phyloP scores from a whole-genome alignment of 148 eudicot genomes.

The Silene uniflora region DNA sequence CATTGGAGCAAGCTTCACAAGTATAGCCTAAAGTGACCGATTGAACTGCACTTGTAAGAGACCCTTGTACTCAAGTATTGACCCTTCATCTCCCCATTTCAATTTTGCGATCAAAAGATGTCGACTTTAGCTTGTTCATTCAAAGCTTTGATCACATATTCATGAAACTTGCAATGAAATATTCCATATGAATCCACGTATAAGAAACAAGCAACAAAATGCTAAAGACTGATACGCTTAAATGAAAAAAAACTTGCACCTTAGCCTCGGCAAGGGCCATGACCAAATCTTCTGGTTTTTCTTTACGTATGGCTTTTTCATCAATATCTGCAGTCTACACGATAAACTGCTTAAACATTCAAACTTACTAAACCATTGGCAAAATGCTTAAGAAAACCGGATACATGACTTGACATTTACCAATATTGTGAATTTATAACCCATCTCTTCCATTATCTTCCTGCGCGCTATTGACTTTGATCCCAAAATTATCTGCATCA shows the following conservation, averaged over 20 bases:
- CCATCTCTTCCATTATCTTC: conserved; percentile 76
- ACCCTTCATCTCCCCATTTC: not conserved
- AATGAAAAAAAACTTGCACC: conserved; percentile 34
- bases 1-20: not conserved
- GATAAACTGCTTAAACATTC: conserved; percentile 9
- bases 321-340: conserved; percentile 81
- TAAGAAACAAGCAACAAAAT: not conserved
- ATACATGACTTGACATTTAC: conserved; percentile 33
- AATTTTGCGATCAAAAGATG: not conserved
- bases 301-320: conserved; percentile 78
- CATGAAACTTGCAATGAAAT: not conserved
- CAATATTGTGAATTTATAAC: conserved; percentile 69
- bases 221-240: not conserved
- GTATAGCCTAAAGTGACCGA: not conserved
- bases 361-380: not conserved
- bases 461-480: conserved; percentile 76
- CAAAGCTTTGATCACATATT: not conserved
- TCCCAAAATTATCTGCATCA: conserved; percentile 79
- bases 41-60: not conserved
- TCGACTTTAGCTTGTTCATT: not conserved
- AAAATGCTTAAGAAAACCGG: not conserved
- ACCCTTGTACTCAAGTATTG: not conserved
- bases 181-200: not conserved
- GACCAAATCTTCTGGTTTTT: conserved; percentile 82
- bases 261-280: conserved; percentile 94